Conservation (phyloP, 2,329 filamentous ascomycete genomes). For the Orbilia brochopaga region DNA sequence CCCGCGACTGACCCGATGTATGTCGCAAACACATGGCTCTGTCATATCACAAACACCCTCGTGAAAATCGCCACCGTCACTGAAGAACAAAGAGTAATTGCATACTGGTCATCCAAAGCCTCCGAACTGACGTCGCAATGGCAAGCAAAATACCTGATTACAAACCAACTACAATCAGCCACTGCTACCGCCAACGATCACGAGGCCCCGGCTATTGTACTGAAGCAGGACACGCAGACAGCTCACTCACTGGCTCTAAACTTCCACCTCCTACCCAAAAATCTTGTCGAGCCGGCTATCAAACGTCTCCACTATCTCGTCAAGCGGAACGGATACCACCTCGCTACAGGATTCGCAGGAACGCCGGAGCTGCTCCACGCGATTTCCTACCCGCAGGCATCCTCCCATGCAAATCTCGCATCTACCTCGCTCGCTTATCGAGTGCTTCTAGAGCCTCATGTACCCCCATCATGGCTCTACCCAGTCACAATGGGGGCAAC, state of each 20-base stretch:
- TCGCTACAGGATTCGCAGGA: constrained; percentile 61
- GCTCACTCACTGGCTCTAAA: constrained; percentile 58
- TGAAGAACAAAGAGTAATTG: constrained; percentile 56
- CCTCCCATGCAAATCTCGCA: not conserved
- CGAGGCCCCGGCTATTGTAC: constrained; percentile 49
- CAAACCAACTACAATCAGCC: not conserved
- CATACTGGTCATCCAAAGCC: constrained; percentile 14
- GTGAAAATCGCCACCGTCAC: constrained; percentile 56
- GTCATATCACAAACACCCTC: constrained; percentile 59
- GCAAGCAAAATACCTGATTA: constrained; percentile 20
- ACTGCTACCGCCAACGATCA: no score
- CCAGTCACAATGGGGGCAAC: constrained; percentile 61
- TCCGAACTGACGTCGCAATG: constrained; percentile 19
- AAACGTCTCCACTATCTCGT: constrained; percentile 57
- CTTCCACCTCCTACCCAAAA: constrained; percentile 57
- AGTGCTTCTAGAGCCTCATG: constrained; percentile 61
- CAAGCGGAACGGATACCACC: constrained; percentile 56
- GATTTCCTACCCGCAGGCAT: constrained; percentile 52
- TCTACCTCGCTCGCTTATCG: constrained; percentile 57
- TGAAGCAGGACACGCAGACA: constrained; percentile 59
- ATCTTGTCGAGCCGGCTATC: constrained; percentile 52
- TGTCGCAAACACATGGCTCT: constrained; percentile 62
- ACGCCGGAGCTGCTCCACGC: constrained; percentile 59
- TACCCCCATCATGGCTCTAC: constrained; percentile 62
- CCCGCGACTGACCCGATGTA: constrained; percentile 59